phyloP scores from a whole-genome alignment of 805 yeast genomes.

The Candida hungchunana region DNA sequence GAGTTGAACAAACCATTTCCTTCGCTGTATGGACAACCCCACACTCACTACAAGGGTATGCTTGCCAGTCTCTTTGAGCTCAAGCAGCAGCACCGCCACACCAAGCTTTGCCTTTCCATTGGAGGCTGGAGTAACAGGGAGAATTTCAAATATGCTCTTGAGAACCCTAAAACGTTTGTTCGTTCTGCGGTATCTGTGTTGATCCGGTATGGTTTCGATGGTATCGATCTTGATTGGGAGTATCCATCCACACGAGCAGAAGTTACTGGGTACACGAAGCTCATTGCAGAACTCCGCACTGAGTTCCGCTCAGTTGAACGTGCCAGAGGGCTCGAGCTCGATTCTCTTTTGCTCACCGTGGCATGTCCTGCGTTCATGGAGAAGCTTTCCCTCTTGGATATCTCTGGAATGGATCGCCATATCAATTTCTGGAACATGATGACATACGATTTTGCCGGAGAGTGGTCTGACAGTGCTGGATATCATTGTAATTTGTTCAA shows the following conservation, averaged over 20 bases:
- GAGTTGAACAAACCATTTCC: constrained; percentile 43
- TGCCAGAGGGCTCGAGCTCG: constrained; percentile 17
- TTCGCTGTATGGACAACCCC: constrained; percentile 1
- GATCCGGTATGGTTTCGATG: constrained; percentile 67
- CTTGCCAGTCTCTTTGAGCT: constrained; percentile 45
- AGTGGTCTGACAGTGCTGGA: constrained; percentile 59
- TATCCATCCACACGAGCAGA: constrained; percentile 52
- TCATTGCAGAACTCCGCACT: constrained; percentile 39
- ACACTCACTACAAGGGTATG: constrained; percentile 38
- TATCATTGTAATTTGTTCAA: constrained; percentile 66
- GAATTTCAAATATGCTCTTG: constrained; percentile 49
- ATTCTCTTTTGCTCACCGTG: constrained; percentile 49
- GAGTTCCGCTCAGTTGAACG: constrained; percentile 38
- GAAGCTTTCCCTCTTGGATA: constrained; percentile 37
- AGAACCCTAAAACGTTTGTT: too few relatives aligned
- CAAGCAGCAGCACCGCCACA: constrained; percentile 36
- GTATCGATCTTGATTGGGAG: constrained; percentile 95
- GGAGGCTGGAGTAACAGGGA: constrained; percentile 73
- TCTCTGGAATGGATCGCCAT: constrained; percentile 52
- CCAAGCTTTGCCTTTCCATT: constrained; percentile 65
- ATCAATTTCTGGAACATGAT: constrained; percentile 78
- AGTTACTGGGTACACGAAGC: constrained; percentile 40
- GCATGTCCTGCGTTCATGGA: constrained; percentile 72
- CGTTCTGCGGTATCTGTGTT: constrained; percentile 45
- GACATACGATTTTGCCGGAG: constrained; percentile 87